phyloP scores from a whole-genome alignment of 257 asterid species.

The Solanum raphanifolium region DNA sequence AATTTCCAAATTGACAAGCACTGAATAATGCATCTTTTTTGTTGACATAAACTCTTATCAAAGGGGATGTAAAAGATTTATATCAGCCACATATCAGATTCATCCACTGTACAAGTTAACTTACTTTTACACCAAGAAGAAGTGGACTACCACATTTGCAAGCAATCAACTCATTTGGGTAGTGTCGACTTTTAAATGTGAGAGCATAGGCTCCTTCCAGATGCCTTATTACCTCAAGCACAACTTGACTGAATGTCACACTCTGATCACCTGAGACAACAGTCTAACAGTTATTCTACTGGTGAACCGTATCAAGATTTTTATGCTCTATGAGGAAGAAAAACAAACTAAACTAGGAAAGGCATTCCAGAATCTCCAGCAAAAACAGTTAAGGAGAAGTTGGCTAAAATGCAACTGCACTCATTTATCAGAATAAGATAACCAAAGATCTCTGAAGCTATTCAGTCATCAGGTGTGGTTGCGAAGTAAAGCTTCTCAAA shows the following conservation, averaged over 20 bases:
- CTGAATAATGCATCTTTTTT: background rate
- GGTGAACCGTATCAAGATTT: background rate
- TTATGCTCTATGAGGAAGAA: background rate
- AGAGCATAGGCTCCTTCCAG: slow-evolving; percentile 99
- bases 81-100: background rate
- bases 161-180: slow-evolving; percentile 92
- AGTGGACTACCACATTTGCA: slow-evolving; percentile 99
- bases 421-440: background rate
- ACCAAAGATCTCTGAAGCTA: background rate
- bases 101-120: slow-evolving; percentile 9
- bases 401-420: background rate
- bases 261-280: slow-evolving; percentile 53
- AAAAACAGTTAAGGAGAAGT: background rate
- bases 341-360: background rate
- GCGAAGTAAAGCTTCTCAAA: background rate
- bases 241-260: slow-evolving; percentile 89
- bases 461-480: background rate
- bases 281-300: background rate
- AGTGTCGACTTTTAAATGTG: slow-evolving; percentile 80
- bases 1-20: background rate
- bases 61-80: background rate
- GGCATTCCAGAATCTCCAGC: background rate
- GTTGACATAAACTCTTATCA: background rate
- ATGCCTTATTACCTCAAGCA: slow-evolving; percentile 95
- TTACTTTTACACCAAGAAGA: slow-evolving; percentile 96